These are phyloP conservation scores for Penicillium lagena DNA, from an alignment of 495 filamentous ascomycete species.

Conservation along the genomic window DNA sequence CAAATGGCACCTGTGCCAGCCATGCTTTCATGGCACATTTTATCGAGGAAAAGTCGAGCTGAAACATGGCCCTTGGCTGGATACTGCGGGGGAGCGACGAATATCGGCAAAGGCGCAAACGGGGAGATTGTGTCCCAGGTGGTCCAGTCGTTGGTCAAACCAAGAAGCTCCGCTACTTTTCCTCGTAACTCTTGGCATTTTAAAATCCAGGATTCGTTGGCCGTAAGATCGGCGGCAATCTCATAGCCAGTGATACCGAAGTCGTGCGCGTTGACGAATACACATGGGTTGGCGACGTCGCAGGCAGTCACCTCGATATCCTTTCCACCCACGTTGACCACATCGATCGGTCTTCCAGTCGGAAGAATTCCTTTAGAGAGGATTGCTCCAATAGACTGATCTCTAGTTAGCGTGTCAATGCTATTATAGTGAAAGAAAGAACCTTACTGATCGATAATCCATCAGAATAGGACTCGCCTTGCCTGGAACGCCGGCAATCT, in stretches of 20 bases:
- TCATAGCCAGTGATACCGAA: conserved; percentile 2
- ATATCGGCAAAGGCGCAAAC: conserved; percentile 3
- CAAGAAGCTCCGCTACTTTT: conserved; percentile 1
- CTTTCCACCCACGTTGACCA: neutral
- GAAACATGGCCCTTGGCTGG: neutral
- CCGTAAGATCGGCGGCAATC: conserved; percentile 2
- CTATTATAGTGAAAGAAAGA: too few relatives aligned
- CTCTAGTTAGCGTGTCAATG: too few relatives aligned
- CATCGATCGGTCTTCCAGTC: neutral
- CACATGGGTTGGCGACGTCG: conserved; percentile 3
- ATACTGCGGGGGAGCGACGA: neutral
- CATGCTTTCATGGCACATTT: conserved; percentile 8
- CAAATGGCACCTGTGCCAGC: conserved; percentile 3
- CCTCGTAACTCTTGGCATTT: conserved; percentile 3
- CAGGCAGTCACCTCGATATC: conserved; percentile 1
- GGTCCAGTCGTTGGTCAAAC: neutral
- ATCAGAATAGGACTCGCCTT: neutral
- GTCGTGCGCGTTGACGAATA: conserved; percentile 1
- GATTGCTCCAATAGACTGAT: neutral
- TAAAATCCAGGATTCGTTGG: neutral
- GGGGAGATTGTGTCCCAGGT: neutral
- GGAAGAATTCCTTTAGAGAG: conserved; percentile 1
- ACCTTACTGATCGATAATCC: neutral
- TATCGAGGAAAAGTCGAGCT: conserved; percentile 2
- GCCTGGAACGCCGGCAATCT: conserved; percentile 2